Percentiles rank a stretch among this genome's conserved stretches.
Conservation (phyloP, 2,329 filamentous ascomycete genomes). For the Cryphonectria nitschkei region DNA sequence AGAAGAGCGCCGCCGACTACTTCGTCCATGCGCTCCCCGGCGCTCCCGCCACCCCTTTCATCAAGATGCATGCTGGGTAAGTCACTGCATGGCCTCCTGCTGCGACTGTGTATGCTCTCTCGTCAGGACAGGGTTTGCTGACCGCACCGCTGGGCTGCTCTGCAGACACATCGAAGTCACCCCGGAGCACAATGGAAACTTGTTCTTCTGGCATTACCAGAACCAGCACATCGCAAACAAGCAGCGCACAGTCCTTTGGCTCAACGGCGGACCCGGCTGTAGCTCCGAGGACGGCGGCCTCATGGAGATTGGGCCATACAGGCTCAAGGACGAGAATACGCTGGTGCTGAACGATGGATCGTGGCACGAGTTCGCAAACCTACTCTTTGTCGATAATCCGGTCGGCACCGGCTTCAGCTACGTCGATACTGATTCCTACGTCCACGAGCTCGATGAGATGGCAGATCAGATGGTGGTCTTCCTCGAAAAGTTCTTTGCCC, state of each 20-base stretch:
- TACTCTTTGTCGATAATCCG: conserved; percentile 96
- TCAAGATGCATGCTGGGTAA: conserved; percentile 99
- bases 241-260: conserved; percentile 91
- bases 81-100: conserved; percentile 39
- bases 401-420: conserved; percentile 97
- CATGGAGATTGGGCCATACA: conserved; percentile 95
- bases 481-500: conserved; percentile 83
- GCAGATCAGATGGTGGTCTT: conserved; percentile 85
- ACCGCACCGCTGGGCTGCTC: neutral
- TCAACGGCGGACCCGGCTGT: conserved; percentile 96
- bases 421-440: conserved; percentile 84
- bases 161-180: conserved; percentile 87
- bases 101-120: neutral
- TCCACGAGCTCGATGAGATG: conserved; percentile 88
- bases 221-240: conserved; percentile 93
- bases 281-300: conserved; percentile 95
- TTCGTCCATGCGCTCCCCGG: conserved; percentile 86
- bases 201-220: conserved; percentile 99
- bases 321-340: conserved; percentile 73
- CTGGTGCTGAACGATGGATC: conserved; percentile 88
- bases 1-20: conserved; percentile 76
- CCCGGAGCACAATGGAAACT: conserved; percentile 82
- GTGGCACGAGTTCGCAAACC: conserved; percentile 97
- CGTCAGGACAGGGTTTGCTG: neutral
- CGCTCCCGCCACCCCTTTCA: conserved; percentile 72